Base-by-base conservation (phyloP, 352 stramenopile species). In the Phytophthora pistaciae region DNA sequence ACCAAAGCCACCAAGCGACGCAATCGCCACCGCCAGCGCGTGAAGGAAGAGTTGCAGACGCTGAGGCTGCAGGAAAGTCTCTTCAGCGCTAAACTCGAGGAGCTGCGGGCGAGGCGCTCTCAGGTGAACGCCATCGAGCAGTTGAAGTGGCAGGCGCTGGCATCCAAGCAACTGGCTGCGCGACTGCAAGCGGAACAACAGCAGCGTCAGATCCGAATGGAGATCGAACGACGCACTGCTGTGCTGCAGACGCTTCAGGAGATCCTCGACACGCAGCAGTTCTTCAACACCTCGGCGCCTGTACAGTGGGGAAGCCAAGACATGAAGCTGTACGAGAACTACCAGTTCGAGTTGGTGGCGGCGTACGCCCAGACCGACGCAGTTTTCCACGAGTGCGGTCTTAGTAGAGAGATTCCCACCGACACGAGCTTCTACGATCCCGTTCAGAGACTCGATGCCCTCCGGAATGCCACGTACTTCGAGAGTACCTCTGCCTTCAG, bases 401-500 rank as follows among this genome's bases (percentile, higher is more conserved):
- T 64, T 20, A 25, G 3, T 5, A 60, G 38, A 8, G n/a, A 36
- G 14, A 6, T 36, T 2, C 46, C 53, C 0, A 33, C 50, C 6
- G 23, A 46, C 3, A 54, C 65, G 3, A 64, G 46, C 49, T 68
- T 68, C 25, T 73, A 73, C 59, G 58, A 57, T 4, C 66, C 66
- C 3, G n/a, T 38, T 36, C 23, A 7, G 40, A 68, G 40, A 18
- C 20, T 25, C 20, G 66, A 73, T 21, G 31, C 20, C 46, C 8
- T 56, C n/a, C 38, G 53, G 9, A 38, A 62, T 4, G 14, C 38
- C 13, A 23, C 16, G 3, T 73, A 36, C 44, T 73, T 69, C 23
- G 66, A 65, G 36, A 68, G 66, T 14, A 69, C 66, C 0, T 64
- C 66, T 8, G 21, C 66, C 1, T 60, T 73, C 25, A 38, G 48